phyloP scores from a whole-genome alignment of 495 filamentous ascomycete species.

The Podospora appendiculata region DNA sequence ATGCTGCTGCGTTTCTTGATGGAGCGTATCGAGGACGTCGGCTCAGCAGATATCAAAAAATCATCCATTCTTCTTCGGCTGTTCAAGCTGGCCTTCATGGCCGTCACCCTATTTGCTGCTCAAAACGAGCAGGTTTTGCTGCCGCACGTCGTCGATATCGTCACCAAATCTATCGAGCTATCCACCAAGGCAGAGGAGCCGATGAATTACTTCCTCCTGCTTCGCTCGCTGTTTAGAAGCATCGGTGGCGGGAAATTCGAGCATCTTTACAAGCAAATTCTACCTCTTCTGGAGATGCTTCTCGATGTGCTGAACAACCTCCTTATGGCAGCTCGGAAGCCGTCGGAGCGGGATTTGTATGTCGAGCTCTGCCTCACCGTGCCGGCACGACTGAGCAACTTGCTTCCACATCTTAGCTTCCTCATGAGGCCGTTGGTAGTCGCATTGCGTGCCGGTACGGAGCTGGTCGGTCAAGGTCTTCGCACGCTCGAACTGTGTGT shows the following conservation, averaged over 20 bases:
- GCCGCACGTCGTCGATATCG: conserved; percentile 91
- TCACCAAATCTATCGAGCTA: conserved; percentile 91
- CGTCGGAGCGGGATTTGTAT: conserved; percentile 86
- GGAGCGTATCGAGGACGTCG: conserved; percentile 91
- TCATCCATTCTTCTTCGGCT: conserved; percentile 87
- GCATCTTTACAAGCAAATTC: conserved; percentile 93
- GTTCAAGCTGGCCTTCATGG: conserved; percentile 99
- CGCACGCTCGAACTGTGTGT: conserved; percentile 94
- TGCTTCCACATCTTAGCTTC: conserved; percentile 93
- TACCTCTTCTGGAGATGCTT: conserved; percentile 93
- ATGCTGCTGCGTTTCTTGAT: conserved; percentile 97
- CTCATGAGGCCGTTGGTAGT: conserved; percentile 96
- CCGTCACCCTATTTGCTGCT: conserved; percentile 86
- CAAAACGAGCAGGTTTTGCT: conserved; percentile 95
- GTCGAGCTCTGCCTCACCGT: conserved; percentile 96
- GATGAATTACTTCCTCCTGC: conserved; percentile 95
- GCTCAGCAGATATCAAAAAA: conserved; percentile 80
- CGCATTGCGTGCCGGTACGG: conserved; percentile 81
- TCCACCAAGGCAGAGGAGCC: conserved; percentile 94
- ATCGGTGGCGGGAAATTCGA: conserved; percentile 98
- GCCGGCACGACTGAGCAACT: conserved; percentile 86
- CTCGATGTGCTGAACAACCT: conserved; percentile 95
- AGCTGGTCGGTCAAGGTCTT: conserved; percentile 89
- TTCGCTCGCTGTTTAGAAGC: conserved; percentile 87
- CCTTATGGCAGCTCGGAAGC: conserved; percentile 78